Evolutionary conservation across 2,329 filamentous ascomycete genomes (phyloP).

Genomic region (Davidsoniella neocaledoniae): DNA sequence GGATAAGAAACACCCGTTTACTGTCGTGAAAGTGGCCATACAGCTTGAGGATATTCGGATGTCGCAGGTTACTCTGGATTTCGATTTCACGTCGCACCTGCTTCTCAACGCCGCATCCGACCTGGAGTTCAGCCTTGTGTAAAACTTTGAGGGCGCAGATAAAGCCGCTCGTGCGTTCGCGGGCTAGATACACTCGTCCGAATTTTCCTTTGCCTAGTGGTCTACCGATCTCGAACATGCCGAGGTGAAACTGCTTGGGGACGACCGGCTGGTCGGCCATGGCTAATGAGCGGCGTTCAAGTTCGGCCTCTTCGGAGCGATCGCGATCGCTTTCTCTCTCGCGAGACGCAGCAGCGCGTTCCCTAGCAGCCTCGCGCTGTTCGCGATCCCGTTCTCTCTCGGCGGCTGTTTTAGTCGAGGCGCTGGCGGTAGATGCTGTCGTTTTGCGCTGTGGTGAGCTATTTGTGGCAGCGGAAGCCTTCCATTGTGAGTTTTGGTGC

Average conservation of each 20-base stretch:
- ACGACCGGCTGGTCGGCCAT: slow-evolving; percentile 39
- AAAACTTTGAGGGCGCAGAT: slow-evolving; percentile 77
- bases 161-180: slow-evolving; percentile 62
- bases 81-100: slow-evolving; percentile 79
- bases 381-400: slow-evolving; percentile 2
- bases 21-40: slow-evolving; percentile 82
- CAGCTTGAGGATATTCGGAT: slow-evolving; percentile 69
- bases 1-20: slow-evolving; percentile 73
- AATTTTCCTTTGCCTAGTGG: slow-evolving; percentile 80
- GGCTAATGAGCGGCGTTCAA: slow-evolving; percentile 33
- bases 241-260: slow-evolving; percentile 61
- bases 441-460: slow-evolving; percentile 4
- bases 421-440: slow-evolving; percentile 10
- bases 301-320: slow-evolving; percentile 41
- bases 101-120: slow-evolving; percentile 57
- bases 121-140: slow-evolving; percentile 67
- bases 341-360: neutral
- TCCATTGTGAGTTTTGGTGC: slow-evolving; percentile 24
- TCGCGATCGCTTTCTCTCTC: slow-evolving; percentile 9
- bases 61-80: slow-evolving; percentile 73
- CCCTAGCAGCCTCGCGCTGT: neutral
- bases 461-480: slow-evolving; percentile 2
- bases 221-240: slow-evolving; percentile 87
- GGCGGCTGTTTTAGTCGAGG: slow-evolving; percentile 4
- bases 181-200: slow-evolving; percentile 69